phyloP scores from a whole-genome alignment of 2,329 filamentous ascomycete species.

The Hypoxylon sp. region DNA sequence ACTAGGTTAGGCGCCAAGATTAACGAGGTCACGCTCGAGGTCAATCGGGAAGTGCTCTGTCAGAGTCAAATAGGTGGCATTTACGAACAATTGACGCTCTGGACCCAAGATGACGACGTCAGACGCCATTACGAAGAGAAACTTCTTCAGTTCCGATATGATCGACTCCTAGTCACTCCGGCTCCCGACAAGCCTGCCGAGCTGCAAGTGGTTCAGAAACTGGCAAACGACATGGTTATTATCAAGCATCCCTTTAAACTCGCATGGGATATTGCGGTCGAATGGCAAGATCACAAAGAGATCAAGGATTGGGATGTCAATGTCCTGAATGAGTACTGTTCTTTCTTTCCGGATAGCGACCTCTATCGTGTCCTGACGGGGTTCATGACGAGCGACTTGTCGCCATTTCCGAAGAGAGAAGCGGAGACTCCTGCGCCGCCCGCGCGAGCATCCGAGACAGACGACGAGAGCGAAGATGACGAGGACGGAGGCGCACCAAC shows the following conservation, averaged over 20 bases:
- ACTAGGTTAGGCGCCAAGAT: constrained; percentile 88
- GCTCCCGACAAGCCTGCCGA: constrained; percentile 75
- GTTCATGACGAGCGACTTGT: constrained; percentile 85
- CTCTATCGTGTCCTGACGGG: constrained; percentile 84
- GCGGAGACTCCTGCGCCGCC: constrained; percentile 36
- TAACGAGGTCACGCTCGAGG: constrained; percentile 84
- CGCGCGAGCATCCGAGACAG: constrained; percentile 48
- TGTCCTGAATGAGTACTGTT: constrained; percentile 82
- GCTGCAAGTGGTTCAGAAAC: constrained; percentile 76
- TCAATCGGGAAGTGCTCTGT: constrained; percentile 84
- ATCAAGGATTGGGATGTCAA: constrained; percentile 81
- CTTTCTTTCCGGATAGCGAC: constrained; percentile 85
- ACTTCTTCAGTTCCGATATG: constrained; percentile 82
- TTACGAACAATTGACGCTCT: constrained; percentile 88
- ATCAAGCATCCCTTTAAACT: constrained; percentile 91
- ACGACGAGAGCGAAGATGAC: constrained; percentile 66
- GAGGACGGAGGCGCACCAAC: constrained; percentile 67
- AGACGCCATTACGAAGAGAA: constrained; percentile 91
- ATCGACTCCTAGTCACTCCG: constrained; percentile 77
- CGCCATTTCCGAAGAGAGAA: constrained; percentile 74
- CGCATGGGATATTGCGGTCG: constrained; percentile 90
- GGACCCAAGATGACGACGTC: constrained; percentile 87
- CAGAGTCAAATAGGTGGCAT: constrained; percentile 82
- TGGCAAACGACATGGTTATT: constrained; percentile 93
- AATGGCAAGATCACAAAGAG: constrained; percentile 85